Percentiles rank a stretch among this genome's conserved stretches.
Conservation (phyloP, 306 rosid species). For the Fagus sylvatica region DNA sequence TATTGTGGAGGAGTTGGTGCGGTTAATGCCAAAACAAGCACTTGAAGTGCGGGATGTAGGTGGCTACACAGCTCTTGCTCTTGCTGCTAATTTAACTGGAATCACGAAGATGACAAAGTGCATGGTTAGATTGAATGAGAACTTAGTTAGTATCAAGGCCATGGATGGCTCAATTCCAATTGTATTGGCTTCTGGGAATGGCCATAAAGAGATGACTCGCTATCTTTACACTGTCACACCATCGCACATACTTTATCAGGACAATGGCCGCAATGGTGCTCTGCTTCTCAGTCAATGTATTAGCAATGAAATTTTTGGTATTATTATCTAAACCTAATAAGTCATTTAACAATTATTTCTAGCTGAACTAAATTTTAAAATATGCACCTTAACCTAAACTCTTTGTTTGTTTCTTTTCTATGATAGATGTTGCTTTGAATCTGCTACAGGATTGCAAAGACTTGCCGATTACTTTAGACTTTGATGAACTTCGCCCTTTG, state of each 20-base stretch:
- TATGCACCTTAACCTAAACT: no score
- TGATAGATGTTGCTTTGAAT: conserved; percentile 18
- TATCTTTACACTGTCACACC: background rate
- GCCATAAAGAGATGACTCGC: conserved; percentile 1
- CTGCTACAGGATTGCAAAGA: background rate
- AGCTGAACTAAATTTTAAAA: no score
- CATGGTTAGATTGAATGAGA: background rate
- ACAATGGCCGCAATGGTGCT: background rate
- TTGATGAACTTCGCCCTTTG: conserved; percentile 13
- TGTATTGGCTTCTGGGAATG: conserved; percentile 7
- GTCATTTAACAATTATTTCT: no score
- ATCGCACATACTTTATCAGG: background rate
- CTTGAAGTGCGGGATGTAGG: background rate
- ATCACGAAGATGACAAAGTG: background rate
- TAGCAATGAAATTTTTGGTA: conserved; percentile 4
- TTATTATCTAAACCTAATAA: no score
- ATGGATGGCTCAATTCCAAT: conserved; percentile 13
- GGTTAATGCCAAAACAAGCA: background rate
- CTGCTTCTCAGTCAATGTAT: conserved; percentile 12
- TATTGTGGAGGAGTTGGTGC: background rate
- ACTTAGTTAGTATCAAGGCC: conserved; percentile 5
- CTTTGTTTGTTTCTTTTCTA: background rate
- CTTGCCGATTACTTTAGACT: background rate
- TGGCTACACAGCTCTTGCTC: conserved; percentile 17
- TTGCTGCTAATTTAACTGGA: conserved; percentile 12